Conservation (phyloP, 2,329 filamentous ascomycete species). For the Plenodomus biglobosus region DNA sequence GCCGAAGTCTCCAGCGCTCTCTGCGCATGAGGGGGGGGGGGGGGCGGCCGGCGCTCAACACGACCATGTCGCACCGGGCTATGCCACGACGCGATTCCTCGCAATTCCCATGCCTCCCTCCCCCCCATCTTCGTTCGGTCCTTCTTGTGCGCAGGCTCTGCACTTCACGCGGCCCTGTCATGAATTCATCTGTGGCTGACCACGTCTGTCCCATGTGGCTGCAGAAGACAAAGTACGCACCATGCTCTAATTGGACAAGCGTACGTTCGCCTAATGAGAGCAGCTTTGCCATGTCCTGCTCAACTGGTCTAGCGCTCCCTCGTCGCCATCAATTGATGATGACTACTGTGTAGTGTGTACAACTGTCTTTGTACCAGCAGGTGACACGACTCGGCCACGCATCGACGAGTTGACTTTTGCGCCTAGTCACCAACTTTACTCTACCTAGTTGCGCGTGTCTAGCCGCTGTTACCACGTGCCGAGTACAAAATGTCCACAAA, state of each 20-base stretch:
- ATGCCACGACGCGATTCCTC: no score
- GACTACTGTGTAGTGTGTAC: no score
- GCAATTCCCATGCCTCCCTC: no score
- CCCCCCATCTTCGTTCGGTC: neutral
- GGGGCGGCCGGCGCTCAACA: no score
- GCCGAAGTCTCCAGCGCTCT: no score
- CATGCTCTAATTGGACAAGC: neutral
- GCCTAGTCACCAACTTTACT: neutral
- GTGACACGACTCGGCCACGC: neutral
- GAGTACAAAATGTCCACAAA: neutral
- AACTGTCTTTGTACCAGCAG: no score
- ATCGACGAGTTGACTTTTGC: neutral
- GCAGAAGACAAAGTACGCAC: neutral
- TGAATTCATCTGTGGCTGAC: neutral
- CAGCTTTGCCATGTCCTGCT: neutral
- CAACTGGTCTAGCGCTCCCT: neutral
- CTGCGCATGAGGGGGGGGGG: no score
- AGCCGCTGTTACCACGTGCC: neutral
- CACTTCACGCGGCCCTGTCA: neutral
- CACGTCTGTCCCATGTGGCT: neutral
- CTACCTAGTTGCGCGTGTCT: neutral
- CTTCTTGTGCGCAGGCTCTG: neutral
- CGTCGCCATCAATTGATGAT: no score
- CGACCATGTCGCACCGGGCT: no score
- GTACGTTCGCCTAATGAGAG: neutral